Base-by-base conservation (phyloP, 139 green algal genomes). In the Mesotaenium endlicherianum region DNA sequence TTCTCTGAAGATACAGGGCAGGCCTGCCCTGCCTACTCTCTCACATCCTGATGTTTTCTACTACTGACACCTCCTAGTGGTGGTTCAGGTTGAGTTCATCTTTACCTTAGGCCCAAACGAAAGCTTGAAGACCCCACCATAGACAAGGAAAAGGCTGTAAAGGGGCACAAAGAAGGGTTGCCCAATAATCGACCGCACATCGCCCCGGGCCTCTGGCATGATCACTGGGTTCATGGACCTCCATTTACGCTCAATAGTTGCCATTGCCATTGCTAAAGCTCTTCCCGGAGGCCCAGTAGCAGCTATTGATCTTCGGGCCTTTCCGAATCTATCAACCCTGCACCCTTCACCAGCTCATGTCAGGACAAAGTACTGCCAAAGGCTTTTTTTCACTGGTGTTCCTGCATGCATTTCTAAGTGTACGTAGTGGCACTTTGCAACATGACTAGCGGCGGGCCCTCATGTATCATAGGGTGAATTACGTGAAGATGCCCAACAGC, bases 81-180 rank as follows among this genome's bases (percentile, higher is more conserved):
- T n/a, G n/a, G n/a, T n/a, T n/a, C n/a, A n/a, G n/a, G n/a, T n/a
- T n/a, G n/a, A n/a, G n/a, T n/a, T n/a, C n/a, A n/a, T n/a, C n/a
- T n/a, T n/a, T 34, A 87, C 82, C 83, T 99, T 98, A 83, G 96
- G 95, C 0, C 96, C 96, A 87, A 99, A 98, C 39, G 87, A 91
- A 1, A 99, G 92, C 3, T 91, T 86, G 92, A 98, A 99, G 43
- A 98, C 92, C 40, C 91, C 90, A 1, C 92, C 91, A 75, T 94
- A 93, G 49, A 86, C 82, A 45, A 75, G 84, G 81, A 94, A 98
- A 20, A 98, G 92, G 36, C 93, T 94, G 91, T 95, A 98, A 30
- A 99, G 91, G 31, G 94, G 93, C 3, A 98, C 88, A 79, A 99
- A 99, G n/a, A 98, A 93, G 2, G 96, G 96, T 91, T 98, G 90